A percentile compares a stretch with the other conserved stretches of the same genome.
Conservation (phyloP, 306 rosid genomes). For the Begonia loranthoides region DNA sequence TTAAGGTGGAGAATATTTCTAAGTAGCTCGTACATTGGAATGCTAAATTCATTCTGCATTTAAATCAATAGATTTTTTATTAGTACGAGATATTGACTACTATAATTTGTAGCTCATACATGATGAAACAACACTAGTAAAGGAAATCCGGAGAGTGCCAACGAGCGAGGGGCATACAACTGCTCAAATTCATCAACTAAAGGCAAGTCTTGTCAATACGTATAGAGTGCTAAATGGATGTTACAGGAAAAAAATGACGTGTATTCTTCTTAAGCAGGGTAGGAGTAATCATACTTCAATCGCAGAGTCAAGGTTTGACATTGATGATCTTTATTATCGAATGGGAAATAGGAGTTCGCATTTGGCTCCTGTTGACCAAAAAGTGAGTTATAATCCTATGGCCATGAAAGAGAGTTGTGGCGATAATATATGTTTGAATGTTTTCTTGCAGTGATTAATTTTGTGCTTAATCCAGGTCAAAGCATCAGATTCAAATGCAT, state of each 20-base stretch:
- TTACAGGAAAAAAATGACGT: neutral
- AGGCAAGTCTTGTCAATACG: conserved; percentile 36
- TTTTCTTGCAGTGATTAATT: neutral
- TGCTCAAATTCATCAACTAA: conserved; percentile 25
- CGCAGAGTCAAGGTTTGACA: conserved; percentile 67
- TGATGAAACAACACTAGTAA: conserved; percentile 47
- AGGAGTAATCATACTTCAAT: conserved; percentile 48
- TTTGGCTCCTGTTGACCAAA: conserved; percentile 68
- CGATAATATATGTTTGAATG: conserved; percentile 1
- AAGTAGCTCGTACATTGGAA: neutral
- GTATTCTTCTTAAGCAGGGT: conserved; percentile 26
- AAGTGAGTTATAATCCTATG: conserved; percentile 35
- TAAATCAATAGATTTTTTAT: no score
- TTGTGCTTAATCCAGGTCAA: conserved; percentile 23
- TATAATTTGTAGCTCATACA: conserved; percentile 55
- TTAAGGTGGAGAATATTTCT: conserved; percentile 30
- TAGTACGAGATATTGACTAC: conserved; percentile 12
- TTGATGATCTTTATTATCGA: conserved; percentile 59
- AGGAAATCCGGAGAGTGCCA: conserved; percentile 44
- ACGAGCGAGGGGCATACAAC: conserved; percentile 28
- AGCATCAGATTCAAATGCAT: conserved; percentile 44
- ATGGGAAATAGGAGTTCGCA: conserved; percentile 28
- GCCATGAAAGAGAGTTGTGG: conserved; percentile 1
- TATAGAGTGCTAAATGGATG: conserved; percentile 3
- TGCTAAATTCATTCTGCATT: neutral